Conservation (phyloP, 106 monocot species). For the Dendrobium huoshanense region DNA sequence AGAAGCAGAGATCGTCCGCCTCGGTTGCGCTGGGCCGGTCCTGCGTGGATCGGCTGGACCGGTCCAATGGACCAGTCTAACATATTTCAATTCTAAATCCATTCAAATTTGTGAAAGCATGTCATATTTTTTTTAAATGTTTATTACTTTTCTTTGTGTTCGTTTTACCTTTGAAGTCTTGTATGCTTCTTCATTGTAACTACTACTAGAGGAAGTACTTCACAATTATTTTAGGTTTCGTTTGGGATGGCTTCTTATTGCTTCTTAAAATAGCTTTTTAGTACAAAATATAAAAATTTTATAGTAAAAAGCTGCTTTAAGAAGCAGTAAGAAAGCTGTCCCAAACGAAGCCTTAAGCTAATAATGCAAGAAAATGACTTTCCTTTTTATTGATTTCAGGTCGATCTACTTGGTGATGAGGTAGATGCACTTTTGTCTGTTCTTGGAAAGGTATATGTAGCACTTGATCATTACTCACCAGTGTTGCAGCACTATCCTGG, state of each 20-base stretch:
- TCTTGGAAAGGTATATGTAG: constrained; percentile 85
- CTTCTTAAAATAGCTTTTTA: too few species aligned
- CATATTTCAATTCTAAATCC: neutral
- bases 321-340: too few species aligned
- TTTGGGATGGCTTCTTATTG: too few species aligned
- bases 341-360: neutral
- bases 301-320: too few species aligned
- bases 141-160: neutral
- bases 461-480: constrained; percentile 96
- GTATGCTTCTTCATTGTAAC: neutral
- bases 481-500: constrained; percentile 89
- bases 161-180: neutral
- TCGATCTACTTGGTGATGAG: constrained; percentile 94
- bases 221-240: neutral
- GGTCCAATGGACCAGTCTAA: too few species aligned
- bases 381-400: constrained; percentile 30
- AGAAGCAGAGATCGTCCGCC: too few species aligned
- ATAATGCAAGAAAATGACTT: neutral
- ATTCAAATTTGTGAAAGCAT: neutral
- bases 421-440: constrained; percentile 79
- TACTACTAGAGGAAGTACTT: neutral
- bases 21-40: too few species aligned
- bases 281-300: too few species aligned
- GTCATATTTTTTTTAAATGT: neutral
- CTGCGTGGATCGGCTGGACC: too few species aligned